phyloP scores from a whole-genome alignment of 257 asterid species.

The Solanum appendiculatum region DNA sequence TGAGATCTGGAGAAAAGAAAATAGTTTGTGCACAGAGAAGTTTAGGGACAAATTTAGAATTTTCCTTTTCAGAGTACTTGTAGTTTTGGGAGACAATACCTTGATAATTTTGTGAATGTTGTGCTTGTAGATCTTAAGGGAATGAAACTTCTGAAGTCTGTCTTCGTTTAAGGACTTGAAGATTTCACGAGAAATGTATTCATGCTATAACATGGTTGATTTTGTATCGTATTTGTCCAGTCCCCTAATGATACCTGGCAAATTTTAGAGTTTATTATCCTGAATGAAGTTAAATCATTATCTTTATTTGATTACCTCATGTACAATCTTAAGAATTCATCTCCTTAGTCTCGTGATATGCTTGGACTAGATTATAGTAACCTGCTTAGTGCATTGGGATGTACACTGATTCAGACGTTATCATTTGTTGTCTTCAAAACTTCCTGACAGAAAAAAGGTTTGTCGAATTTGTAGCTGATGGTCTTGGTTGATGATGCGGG shows the following conservation, averaged over 20 bases:
- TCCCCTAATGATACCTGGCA: neutral
- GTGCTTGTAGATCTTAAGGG: neutral
- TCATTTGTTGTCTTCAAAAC: neutral
- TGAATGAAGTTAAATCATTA: neutral
- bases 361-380: neutral
- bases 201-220: neutral
- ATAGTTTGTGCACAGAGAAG: neutral
- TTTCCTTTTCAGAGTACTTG: neutral
- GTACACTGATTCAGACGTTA: neutral
- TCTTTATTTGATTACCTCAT: neutral
- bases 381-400: neutral
- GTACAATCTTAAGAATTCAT: neutral
- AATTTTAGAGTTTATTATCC: neutral
- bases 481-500: conserved; percentile 80
- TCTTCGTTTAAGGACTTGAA: neutral
- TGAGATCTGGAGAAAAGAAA: neutral
- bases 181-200: neutral
- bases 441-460: neutral
- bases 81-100: neutral
- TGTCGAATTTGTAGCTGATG: conserved; percentile 38
- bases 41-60: neutral
- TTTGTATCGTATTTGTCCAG: neutral
- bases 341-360: neutral
- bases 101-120: neutral
- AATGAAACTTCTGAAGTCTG: neutral